Percentiles rank a stretch among this genome's conserved stretches.
Conservation (phyloP, 768 basidiomycete genomes). For the Hygrocybe coccinea region DNA sequence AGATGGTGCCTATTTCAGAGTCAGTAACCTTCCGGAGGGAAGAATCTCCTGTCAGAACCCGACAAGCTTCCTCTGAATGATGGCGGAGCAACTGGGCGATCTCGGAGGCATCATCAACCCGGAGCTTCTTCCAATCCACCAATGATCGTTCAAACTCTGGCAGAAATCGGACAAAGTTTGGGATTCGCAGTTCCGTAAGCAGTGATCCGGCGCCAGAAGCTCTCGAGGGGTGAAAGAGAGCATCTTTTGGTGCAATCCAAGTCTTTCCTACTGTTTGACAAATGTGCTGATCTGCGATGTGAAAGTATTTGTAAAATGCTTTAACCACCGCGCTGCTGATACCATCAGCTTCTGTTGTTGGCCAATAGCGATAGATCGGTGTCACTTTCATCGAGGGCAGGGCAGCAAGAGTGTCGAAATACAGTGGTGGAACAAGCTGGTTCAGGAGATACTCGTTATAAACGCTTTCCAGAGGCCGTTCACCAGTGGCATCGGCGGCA, state of each 20-base stretch:
- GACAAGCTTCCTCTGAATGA: too few species aligned
- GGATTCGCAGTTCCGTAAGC: background rate
- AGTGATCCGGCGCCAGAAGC: background rate
- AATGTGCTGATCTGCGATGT: conserved; percentile 18
- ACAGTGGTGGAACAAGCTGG: conserved; percentile 33
- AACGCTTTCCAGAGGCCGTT: conserved; percentile 25
- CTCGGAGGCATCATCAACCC: too few species aligned
- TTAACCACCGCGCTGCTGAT: conserved; percentile 20
- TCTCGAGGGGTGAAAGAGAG: conserved; percentile 17
- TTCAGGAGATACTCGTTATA: conserved; percentile 44
- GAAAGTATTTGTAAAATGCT: conserved; percentile 30
- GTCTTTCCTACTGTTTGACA: conserved; percentile 17
- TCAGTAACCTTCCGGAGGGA: too few species aligned
- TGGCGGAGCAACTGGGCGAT: too few species aligned
- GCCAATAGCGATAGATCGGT: conserved; percentile 28
- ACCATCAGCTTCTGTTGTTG: conserved; percentile 4
- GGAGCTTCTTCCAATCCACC: too few species aligned
- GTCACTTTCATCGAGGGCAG: conserved; percentile 28
- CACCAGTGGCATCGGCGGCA: conserved; percentile 26
- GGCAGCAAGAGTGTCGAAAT: conserved; percentile 32
- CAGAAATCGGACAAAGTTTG: too few species aligned
- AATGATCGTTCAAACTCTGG: too few species aligned
- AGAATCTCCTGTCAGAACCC: too few species aligned
- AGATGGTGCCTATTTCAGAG: too few species aligned
- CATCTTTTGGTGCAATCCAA: conserved; percentile 17